Conservation (phyloP, 768 basidiomycete genomes). For the Gelatoporia subvermispora region DNA sequence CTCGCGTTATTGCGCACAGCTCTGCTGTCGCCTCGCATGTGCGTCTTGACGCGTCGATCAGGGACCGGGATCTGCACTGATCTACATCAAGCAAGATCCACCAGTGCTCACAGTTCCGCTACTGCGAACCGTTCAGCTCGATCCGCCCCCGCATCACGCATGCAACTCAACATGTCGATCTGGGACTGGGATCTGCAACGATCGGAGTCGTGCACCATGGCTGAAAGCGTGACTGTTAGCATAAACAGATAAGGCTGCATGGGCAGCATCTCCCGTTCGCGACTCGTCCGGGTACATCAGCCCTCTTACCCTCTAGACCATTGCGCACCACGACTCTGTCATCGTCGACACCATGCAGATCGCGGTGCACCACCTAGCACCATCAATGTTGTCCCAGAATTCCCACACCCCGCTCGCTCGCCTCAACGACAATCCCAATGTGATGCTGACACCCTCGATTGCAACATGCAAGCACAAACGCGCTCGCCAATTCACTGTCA, state of each 20-base stretch:
- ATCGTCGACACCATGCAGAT: conserved; percentile 68
- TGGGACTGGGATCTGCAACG: no score
- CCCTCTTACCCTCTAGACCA: conserved; percentile 21
- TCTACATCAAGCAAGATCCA: no score
- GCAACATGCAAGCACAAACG: conserved; percentile 80
- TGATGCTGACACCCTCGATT: conserved; percentile 67
- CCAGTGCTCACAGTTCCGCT: no score
- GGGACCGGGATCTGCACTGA: no score
- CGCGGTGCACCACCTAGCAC: conserved; percentile 61
- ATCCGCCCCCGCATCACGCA: no score
- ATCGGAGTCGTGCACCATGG: no score
- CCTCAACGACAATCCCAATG: conserved; percentile 39
- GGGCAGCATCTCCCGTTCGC: conserved; percentile 26
- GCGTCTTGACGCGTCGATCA: no score
- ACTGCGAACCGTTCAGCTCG: no score
- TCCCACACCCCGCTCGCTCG: conserved; percentile 48
- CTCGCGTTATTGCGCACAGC: no score
- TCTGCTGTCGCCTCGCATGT: no score
- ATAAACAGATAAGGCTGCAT: conserved; percentile 27
- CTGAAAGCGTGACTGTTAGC: conserved; percentile 24
- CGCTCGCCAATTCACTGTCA: conserved; percentile 74
- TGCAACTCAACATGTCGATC: no score
- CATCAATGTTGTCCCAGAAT: conserved; percentile 59
- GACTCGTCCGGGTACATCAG: conserved; percentile 23
- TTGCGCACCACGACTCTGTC: conserved; percentile 37